Evolutionary conservation across 2,329 filamentous ascomycete genomes (phyloP).

Genomic region (Phialophora macrospora): DNA sequence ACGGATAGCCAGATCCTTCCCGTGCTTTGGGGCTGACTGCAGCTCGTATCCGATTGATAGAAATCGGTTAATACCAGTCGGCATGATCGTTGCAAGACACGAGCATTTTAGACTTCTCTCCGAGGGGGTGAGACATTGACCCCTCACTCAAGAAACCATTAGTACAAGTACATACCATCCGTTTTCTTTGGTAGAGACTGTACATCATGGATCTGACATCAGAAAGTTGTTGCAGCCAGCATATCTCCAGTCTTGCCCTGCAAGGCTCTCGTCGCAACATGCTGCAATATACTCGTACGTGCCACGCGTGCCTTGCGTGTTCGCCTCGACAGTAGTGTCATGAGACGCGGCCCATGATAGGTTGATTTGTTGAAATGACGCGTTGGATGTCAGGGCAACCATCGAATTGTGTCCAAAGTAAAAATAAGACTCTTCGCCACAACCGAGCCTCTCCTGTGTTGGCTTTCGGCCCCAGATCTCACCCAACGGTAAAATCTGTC

Average conservation of each 20-base stretch:
- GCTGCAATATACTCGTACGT: neutral
- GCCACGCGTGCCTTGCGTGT: neutral
- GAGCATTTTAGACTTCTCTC: neutral
- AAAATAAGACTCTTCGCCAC: slow-evolving; percentile 27
- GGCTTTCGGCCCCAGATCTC: neutral
- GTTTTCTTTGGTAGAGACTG: neutral
- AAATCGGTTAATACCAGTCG: neutral
- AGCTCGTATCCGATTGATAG: slow-evolving; percentile 12
- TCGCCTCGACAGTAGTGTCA: neutral
- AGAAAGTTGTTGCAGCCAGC: neutral
- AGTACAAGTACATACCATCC: neutral
- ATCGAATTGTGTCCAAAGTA: slow-evolving; percentile 10
- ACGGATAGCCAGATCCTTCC: neutral
- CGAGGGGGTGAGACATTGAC: slow-evolving; percentile 14
- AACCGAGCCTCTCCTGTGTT: slow-evolving; percentile 18
- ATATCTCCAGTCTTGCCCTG: neutral
- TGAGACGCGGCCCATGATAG: neutral
- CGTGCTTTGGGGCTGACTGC: slow-evolving; percentile 14
- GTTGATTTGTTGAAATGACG: slow-evolving; percentile 2
- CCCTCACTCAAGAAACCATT: neutral
- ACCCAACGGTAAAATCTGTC: neutral
- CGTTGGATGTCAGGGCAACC: slow-evolving; percentile 11
- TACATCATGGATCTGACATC: neutral
- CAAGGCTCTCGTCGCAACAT: neutral
- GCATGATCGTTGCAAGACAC: neutral